Evolutionary conservation across 495 filamentous ascomycete genomes (phyloP).

Genomic region (Cladorrhinum samala): DNA sequence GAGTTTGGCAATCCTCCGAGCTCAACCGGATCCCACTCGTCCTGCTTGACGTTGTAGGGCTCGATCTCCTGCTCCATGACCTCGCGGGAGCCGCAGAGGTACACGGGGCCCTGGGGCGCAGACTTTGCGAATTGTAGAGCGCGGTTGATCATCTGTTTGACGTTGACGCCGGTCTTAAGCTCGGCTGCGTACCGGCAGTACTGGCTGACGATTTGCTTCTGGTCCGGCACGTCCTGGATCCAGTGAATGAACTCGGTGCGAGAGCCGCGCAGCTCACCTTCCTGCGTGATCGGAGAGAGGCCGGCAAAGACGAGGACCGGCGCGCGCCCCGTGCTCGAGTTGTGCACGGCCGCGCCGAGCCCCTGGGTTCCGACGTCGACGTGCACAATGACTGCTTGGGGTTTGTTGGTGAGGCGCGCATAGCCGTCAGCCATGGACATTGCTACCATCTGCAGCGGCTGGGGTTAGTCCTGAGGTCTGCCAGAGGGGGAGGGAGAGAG

Average conservation of each 20-base stretch:
- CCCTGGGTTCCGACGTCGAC: conserved; percentile 96
- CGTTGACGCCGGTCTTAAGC: conserved; percentile 84
- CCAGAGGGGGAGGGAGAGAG: too few relatives aligned
- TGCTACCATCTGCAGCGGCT: conserved; percentile 98
- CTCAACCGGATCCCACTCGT: conserved; percentile 67
- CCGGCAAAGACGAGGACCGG: conserved; percentile 91
- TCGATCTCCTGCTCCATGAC: conserved; percentile 89
- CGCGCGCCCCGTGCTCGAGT: conserved; percentile 76
- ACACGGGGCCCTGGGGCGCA: conserved; percentile 80
- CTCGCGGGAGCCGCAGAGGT: conserved; percentile 77
- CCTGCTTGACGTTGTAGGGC: conserved; percentile 69
- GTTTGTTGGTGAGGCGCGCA: conserved; percentile 76
- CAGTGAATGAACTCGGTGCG: conserved; percentile 96
- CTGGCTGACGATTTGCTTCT: conserved; percentile 84
- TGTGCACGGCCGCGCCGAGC: conserved; percentile 82
- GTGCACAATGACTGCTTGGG: conserved; percentile 90
- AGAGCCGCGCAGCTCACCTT: conserved; percentile 83
- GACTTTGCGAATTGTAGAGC: conserved; percentile 81
- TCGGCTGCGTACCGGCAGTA: conserved; percentile 92
- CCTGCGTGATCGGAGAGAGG: conserved; percentile 79
- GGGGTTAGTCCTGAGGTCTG: too few relatives aligned
- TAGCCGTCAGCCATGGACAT: conserved; percentile 96
- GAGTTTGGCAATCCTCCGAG: conserved; percentile 64
- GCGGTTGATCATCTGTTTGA: conserved; percentile 93
- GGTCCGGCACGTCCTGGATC: conserved; percentile 95